Conservation (phyloP, 2,329 filamentous ascomycete species). For the Pseudocercospora eumusae region DNA sequence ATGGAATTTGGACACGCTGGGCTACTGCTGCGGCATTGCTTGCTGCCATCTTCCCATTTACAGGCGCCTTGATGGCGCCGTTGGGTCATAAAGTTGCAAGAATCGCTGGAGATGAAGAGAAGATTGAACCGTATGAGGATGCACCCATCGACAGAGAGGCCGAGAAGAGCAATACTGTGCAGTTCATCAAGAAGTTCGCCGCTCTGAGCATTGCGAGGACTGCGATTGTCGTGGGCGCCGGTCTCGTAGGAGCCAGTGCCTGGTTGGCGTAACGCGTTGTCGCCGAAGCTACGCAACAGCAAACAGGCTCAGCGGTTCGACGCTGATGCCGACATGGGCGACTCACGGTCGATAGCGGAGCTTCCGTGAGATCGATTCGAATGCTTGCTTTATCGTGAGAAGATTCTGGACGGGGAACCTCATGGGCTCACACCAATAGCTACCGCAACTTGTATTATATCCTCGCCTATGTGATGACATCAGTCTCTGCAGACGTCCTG, state of each 20-base stretch:
- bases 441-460: too few species aligned
- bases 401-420: too few species aligned
- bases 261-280: background rate
- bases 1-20: slow-evolving; percentile 27
- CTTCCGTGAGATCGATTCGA: too few species aligned
- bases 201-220: slow-evolving; percentile 26
- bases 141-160: slow-evolving; percentile 33
- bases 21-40: slow-evolving; percentile 29
- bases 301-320: background rate
- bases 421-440: too few species aligned
- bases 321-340: background rate
- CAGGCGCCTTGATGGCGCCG: slow-evolving; percentile 30
- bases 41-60: slow-evolving; percentile 31
- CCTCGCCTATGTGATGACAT: too few species aligned
- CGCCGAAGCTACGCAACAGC: background rate
- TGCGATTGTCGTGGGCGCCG: slow-evolving; percentile 24
- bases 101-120: slow-evolving; percentile 34
- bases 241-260: background rate
- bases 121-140: slow-evolving; percentile 38
- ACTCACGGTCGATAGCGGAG: too few species aligned
- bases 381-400: too few species aligned
- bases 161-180: slow-evolving; percentile 36
- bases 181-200: slow-evolving; percentile 33
- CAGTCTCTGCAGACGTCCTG: too few species aligned
- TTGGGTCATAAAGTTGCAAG: slow-evolving; percentile 33